Conservation (phyloP, 2,329 filamentous ascomycete species). For the Emergomyces africanus region DNA sequence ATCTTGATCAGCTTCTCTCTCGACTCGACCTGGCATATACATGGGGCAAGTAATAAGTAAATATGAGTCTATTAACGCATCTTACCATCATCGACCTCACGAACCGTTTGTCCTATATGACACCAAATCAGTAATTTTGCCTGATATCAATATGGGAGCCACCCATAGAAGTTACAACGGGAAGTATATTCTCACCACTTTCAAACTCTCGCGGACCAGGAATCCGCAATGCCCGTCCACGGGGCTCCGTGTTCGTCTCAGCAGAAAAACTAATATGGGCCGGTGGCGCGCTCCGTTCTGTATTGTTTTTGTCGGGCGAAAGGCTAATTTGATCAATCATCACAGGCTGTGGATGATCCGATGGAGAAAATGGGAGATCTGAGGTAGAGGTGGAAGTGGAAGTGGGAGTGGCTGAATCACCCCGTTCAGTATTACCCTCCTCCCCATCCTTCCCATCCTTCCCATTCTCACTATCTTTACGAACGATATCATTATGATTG, state of each 20-base stretch:
- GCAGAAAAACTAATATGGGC: conserved; percentile 10
- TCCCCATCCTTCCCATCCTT: not conserved
- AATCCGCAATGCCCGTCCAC: conserved; percentile 9
- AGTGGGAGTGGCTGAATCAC: not conserved
- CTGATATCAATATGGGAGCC: conserved; percentile 8
- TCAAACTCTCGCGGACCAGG: conserved; percentile 12
- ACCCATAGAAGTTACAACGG: conserved; percentile 14
- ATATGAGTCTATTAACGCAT: not conserved
- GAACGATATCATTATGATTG: not conserved
- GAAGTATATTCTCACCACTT: conserved; percentile 10
- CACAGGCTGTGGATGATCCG: not conserved
- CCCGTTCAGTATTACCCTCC: not conserved
- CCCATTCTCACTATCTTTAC: not conserved
- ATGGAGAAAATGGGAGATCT: not conserved
- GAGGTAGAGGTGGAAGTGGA: not conserved
- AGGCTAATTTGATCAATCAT: not conserved
- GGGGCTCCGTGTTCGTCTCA: conserved; percentile 9
- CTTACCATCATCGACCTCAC: conserved; percentile 14
- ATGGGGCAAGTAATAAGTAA: not conserved
- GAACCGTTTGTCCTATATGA: conserved; percentile 14
- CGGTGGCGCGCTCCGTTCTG: not conserved
- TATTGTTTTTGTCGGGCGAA: not conserved
- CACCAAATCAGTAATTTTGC: conserved; percentile 3
- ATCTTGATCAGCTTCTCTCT: not conserved
- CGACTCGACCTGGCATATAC: not conserved